Conservation (phyloP, 306 rosid species). For the Crotalaria pallida region DNA sequence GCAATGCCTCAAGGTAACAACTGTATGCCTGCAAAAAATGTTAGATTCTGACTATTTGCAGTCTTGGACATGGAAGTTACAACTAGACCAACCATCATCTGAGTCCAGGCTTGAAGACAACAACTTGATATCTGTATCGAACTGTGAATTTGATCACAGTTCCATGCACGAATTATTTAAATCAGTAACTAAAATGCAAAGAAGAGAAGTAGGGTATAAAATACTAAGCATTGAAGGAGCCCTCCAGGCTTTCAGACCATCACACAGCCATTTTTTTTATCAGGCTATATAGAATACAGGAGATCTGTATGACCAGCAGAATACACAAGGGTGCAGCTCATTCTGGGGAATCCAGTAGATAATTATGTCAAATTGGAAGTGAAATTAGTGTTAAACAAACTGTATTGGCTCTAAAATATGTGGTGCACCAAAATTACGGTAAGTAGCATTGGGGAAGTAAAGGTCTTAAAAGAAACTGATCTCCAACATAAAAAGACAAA, state of each 20-base stretch:
- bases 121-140: constrained; percentile 73
- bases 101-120: constrained; percentile 77
- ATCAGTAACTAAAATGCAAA: constrained; percentile 66
- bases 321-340: constrained; percentile 6
- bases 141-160: constrained; percentile 76
- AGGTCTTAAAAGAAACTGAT: not conserved
- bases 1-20: constrained; percentile 96
- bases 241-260: constrained; percentile 38
- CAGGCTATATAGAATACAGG: constrained; percentile 20
- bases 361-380: constrained; percentile 13
- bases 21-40: constrained; percentile 99
- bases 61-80: constrained; percentile 77
- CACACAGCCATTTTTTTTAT: constrained; percentile 15
- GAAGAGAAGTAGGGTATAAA: constrained; percentile 39
- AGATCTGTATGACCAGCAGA: constrained; percentile 20
- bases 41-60: constrained; percentile 93
- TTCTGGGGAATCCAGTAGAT: constrained; percentile 21
- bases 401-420: constrained; percentile 9
- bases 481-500: not conserved
- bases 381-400: constrained; percentile 3
- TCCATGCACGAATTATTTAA: constrained; percentile 74
- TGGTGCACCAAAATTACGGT: constrained; percentile 4
- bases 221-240: constrained; percentile 50
- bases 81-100: constrained; percentile 93
- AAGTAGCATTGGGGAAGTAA: constrained; percentile 6